phyloP scores from a whole-genome alignment of 2,329 filamentous ascomycete species.

The Eutypella sp. region DNA sequence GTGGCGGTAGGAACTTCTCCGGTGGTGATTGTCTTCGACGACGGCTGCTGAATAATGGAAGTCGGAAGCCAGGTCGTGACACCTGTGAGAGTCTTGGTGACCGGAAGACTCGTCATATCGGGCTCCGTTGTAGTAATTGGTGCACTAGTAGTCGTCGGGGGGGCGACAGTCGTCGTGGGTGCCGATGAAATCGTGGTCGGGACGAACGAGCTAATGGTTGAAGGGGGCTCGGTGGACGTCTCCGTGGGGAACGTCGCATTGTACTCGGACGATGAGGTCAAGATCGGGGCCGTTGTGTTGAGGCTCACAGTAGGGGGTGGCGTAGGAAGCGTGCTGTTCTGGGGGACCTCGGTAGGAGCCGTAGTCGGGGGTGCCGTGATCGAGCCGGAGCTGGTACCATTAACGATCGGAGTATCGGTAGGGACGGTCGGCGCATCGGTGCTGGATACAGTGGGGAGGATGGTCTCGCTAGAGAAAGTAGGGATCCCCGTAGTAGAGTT shows the following conservation, averaged over 20 bases:
- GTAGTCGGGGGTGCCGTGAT: neutral
- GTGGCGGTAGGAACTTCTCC: constrained; percentile 36
- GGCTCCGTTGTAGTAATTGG: too few relatives aligned
- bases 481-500: neutral
- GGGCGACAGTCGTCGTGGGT: constrained; percentile 9
- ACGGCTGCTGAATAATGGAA: constrained; percentile 53
- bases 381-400: neutral
- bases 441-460: neutral
- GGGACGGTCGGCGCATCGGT: neutral
- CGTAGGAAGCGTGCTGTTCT: constrained; percentile 6
- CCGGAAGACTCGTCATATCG: constrained; percentile 33
- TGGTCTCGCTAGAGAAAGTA: neutral
- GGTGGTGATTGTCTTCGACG: constrained; percentile 37
- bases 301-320: constrained; percentile 4
- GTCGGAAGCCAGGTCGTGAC: constrained; percentile 50
- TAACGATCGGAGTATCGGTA: neutral
- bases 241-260: constrained; percentile 7
- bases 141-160: constrained; percentile 13
- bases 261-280: neutral
- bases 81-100: constrained; percentile 39
- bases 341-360: constrained; percentile 1
- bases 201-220: constrained; percentile 2
- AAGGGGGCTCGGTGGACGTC: constrained; percentile 2
- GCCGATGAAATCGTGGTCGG: constrained; percentile 5
- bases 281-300: neutral